Evolutionary conservation across 2,329 filamentous ascomycete species (phyloP).

Genomic region (Cordyceps fumosorosea): DNA sequence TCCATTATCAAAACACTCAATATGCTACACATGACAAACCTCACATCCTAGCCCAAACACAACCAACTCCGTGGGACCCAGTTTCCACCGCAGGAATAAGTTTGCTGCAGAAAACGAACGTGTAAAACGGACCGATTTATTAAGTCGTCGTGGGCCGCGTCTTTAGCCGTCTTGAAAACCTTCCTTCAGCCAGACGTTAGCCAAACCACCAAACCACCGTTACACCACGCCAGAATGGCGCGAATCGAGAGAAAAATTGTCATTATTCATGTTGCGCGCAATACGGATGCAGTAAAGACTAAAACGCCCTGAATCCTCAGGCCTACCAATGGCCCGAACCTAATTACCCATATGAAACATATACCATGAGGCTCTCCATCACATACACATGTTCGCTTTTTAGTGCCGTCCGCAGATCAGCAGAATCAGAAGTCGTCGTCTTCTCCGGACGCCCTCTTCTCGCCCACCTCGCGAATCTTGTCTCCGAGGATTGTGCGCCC

Average conservation of each 20-base stretch:
- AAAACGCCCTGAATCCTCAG: background rate
- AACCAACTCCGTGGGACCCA: background rate
- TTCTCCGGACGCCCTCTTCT: conserved; percentile 58
- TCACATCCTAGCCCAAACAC: background rate
- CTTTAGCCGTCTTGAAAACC: background rate
- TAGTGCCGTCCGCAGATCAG: background rate
- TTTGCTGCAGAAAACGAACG: background rate
- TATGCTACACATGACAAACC: background rate
- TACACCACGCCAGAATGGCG: background rate
- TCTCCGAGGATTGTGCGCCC: conserved; percentile 72
- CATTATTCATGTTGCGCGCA: conserved; percentile 1
- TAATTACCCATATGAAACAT: background rate
- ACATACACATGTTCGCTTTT: background rate
- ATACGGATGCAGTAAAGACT: background rate
- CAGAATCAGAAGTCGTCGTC: conserved; percentile 36
- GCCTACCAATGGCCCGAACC: background rate
- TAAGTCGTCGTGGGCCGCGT: background rate
- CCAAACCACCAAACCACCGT: background rate
- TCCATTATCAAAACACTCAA: background rate
- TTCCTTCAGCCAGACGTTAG: background rate
- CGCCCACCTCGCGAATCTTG: conserved; percentile 83
- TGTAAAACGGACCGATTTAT: background rate
- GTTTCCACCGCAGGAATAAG: background rate
- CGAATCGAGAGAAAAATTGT: background rate
- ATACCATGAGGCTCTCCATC: background rate